Conservation (phyloP, 192 early-diverging fungal species). For the Entrophospora sp. region DNA sequence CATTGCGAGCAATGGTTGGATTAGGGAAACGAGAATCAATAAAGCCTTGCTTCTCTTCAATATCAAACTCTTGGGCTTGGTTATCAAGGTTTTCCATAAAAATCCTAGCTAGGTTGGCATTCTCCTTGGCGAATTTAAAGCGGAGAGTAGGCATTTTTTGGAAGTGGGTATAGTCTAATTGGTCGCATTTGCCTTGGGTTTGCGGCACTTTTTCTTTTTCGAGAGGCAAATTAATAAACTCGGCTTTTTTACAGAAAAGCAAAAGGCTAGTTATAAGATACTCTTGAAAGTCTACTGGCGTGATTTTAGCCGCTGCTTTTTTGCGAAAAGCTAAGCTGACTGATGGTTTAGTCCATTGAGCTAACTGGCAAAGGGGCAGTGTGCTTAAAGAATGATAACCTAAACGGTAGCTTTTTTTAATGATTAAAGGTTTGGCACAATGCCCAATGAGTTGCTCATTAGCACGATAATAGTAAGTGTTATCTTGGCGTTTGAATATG, state of each 20-base stretch:
- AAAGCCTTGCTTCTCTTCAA: neutral
- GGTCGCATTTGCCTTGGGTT: neutral
- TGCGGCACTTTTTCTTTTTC: neutral
- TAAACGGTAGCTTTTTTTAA: neutral
- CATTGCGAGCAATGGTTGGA: neutral
- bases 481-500: neutral
- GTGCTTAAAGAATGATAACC: neutral
- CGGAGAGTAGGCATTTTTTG: neutral
- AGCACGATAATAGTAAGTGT: neutral
- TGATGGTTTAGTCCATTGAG: neutral
- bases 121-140: neutral
- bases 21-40: neutral
- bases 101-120: neutral
- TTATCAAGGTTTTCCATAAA: neutral
- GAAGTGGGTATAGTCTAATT: neutral
- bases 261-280: neutral
- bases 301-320: neutral
- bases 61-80: neutral
- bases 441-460: neutral
- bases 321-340: neutral
- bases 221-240: neutral
- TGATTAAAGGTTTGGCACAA: neutral
- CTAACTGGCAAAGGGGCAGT: neutral
- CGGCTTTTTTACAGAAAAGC: neutral
- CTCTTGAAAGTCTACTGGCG: neutral